Conservation (phyloP, 2,329 filamentous ascomycete species). For the Penicillium decumbens region DNA sequence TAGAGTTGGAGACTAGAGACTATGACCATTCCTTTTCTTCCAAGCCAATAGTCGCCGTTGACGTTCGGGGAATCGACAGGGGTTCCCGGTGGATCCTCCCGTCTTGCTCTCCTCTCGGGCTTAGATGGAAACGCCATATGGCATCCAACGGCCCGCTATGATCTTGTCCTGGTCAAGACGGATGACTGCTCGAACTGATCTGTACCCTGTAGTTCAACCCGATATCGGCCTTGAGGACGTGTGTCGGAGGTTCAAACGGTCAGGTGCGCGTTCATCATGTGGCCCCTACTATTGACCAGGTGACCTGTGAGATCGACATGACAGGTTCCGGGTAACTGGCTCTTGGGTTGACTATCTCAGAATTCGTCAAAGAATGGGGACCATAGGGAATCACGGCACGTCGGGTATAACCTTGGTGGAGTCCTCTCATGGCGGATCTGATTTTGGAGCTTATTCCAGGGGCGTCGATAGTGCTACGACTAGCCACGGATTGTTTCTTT, state of each 20-base stretch:
- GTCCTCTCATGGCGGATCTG: neutral
- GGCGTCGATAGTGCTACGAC: neutral
- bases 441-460: neutral
- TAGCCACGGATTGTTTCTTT: neutral
- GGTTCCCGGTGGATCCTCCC: constrained; percentile 17
- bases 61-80: constrained; percentile 1
- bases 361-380: constrained; percentile 1
- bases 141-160: constrained; percentile 16
- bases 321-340: constrained; percentile 8
- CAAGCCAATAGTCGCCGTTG: constrained; percentile 1
- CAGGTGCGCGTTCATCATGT: neutral
- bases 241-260: neutral
- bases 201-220: neutral
- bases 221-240: neutral
- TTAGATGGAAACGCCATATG: constrained; percentile 17
- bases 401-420: neutral
- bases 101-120: constrained; percentile 7
- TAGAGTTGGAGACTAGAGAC: neutral
- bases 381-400: neutral
- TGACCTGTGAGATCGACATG: constrained; percentile 10
- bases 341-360: constrained; percentile 11
- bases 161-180: too few species aligned
- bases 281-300: neutral
- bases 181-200: neutral
- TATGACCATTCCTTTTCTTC: neutral